phyloP scores from a whole-genome alignment of 202 grass and related monocot species.

The Zizania palustris region DNA sequence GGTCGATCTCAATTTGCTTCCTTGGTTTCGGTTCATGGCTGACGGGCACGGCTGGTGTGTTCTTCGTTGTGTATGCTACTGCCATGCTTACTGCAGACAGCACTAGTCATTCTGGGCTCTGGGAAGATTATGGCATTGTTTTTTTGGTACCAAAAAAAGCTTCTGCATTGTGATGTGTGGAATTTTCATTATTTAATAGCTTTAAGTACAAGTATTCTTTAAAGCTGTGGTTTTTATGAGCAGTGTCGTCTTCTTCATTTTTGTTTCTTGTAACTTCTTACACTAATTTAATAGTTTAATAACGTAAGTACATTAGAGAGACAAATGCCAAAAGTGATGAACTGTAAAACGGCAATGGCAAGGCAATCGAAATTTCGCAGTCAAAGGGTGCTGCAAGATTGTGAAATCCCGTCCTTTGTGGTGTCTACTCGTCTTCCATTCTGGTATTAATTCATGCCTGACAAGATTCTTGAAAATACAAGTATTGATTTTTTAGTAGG shows the following conservation, averaged over 20 bases:
- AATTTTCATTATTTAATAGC: neutral
- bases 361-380: neutral
- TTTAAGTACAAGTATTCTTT: neutral
- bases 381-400: neutral
- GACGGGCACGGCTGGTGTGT: neutral
- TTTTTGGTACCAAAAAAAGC: slow-evolving; percentile 28
- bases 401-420: neutral
- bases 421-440: neutral
- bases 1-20: neutral
- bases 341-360: neutral
- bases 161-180: neutral
- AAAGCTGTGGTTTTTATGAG: neutral
- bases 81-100: neutral
- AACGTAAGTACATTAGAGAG: neutral
- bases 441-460: neutral
- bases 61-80: neutral
- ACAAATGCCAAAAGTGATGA: neutral
- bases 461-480: neutral
- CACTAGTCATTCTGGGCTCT: neutral
- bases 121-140: slow-evolving; percentile 23
- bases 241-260: neutral
- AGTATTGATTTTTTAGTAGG: neutral
- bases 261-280: neutral
- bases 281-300: neutral
- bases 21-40: neutral